phyloP scores from a whole-genome alignment of 1,284 basidiomycete species.

The Ustilago shanxiensis region DNA sequence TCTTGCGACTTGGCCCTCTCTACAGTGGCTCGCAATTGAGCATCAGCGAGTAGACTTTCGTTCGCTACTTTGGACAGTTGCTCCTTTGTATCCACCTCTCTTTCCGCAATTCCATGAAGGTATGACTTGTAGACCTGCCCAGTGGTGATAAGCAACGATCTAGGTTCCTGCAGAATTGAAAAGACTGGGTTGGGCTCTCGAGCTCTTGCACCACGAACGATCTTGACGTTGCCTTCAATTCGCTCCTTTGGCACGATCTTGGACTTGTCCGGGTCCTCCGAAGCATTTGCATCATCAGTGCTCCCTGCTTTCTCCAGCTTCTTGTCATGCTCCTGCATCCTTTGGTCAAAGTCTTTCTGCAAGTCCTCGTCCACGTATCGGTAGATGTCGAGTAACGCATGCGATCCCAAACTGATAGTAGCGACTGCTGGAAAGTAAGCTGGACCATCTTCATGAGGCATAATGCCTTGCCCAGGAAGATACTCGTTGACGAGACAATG shows the following conservation, averaged over 20 bases:
- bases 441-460: constrained; percentile 90
- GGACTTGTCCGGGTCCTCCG: constrained; percentile 6
- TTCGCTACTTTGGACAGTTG: constrained; percentile 55
- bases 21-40: constrained; percentile 21
- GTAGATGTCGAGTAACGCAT: constrained; percentile 87
- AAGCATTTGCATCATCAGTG: neutral
- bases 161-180: constrained; percentile 64
- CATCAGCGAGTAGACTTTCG: constrained; percentile 30
- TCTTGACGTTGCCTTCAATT: constrained; percentile 48
- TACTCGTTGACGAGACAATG: constrained; percentile 81
- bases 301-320: neutral
- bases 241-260: constrained; percentile 44
- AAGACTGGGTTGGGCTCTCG: constrained; percentile 60
- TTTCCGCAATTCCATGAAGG: constrained; percentile 72
- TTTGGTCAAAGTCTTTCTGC: constrained; percentile 41
- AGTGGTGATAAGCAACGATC: constrained; percentile 64
- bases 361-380: constrained; percentile 73
- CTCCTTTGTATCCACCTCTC: constrained; percentile 66
- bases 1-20: constrained; percentile 16
- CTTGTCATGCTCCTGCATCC: constrained; percentile 42
- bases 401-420: constrained; percentile 86
- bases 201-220: constrained; percentile 52
- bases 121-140: constrained; percentile 62
- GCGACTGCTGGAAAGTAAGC: constrained; percentile 89
- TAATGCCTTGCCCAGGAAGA: constrained; percentile 87